A percentile compares a stretch with the other conserved stretches of the same genome.
Conservation (phyloP, 345 rosid genomes). For the Linum usitatissimum region DNA sequence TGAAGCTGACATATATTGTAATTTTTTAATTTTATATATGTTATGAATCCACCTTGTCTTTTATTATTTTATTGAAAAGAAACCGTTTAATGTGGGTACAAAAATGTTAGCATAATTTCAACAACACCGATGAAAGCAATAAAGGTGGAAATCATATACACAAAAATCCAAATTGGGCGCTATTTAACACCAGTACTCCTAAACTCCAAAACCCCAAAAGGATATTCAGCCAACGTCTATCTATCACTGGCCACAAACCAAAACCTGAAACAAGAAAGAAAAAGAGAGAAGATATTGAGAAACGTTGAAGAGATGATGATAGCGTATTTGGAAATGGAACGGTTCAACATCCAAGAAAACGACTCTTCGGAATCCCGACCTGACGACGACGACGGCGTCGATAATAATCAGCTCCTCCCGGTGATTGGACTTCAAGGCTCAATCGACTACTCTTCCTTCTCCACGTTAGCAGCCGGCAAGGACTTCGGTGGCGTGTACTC, state of each 20-base stretch:
- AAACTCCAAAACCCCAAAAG: background rate
- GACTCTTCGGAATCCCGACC: slow-evolving; percentile 39
- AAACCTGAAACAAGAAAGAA: slow-evolving; percentile 1
- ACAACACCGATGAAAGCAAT: too few relatives aligned
- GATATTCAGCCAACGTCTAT: background rate
- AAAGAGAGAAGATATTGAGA: background rate
- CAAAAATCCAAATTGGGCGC: slow-evolving; percentile 12
- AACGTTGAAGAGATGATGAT: slow-evolving; percentile 39
- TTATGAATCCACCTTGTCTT: too few relatives aligned
- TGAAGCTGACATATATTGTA: slow-evolving; percentile 15
- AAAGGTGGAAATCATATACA: background rate
- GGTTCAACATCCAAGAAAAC: slow-evolving; percentile 45
- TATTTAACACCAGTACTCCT: slow-evolving; percentile 18
- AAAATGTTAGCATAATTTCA: too few relatives aligned
- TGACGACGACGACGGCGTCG: slow-evolving; percentile 21
- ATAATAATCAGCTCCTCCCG: too few relatives aligned
- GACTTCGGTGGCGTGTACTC: slow-evolving; percentile 84
- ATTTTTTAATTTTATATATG: too few relatives aligned
- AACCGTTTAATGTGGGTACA: too few relatives aligned
- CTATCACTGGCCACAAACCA: background rate
- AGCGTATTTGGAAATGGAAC: slow-evolving; percentile 57
- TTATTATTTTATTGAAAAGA: too few relatives aligned
- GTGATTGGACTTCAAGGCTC: slow-evolving; percentile 35
- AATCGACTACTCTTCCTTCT: slow-evolving; percentile 26
- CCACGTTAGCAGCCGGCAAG: slow-evolving; percentile 32